phyloP scores from a whole-genome alignment of 371 early-diverging fungal genomes.

The Umbelopsis sp. region DNA sequence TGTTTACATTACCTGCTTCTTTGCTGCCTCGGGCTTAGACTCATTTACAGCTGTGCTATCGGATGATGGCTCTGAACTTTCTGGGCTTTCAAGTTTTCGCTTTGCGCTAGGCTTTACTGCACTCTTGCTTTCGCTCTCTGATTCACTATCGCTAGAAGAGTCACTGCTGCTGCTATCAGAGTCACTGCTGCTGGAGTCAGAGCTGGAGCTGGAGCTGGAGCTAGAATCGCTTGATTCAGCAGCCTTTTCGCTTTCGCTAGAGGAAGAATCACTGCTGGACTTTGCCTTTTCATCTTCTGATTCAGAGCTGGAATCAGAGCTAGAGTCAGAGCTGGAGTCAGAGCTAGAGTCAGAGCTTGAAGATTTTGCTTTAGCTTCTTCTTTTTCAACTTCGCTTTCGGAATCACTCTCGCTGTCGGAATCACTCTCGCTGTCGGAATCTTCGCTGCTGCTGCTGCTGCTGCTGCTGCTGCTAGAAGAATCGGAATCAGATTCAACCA shows the following conservation, averaged over 20 bases:
- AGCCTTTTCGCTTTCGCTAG: slow-evolving; percentile 28
- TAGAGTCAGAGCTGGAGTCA: background rate
- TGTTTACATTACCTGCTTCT: slow-evolving; percentile 27
- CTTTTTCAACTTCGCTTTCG: slow-evolving; percentile 20
- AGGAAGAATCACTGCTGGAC: slow-evolving; percentile 21
- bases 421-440: slow-evolving; percentile 26
- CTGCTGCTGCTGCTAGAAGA: slow-evolving; percentile 24
- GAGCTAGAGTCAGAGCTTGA: slow-evolving; percentile 24
- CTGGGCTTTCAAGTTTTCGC: slow-evolving; percentile 25
- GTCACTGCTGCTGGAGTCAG: slow-evolving; percentile 30
- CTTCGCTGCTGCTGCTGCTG: slow-evolving; percentile 20
- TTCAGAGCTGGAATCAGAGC: slow-evolving; percentile 28
- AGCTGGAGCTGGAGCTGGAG: slow-evolving; percentile 19
- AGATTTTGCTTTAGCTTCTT: slow-evolving; percentile 28
- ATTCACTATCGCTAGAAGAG: slow-evolving; percentile 25
- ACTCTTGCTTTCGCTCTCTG: slow-evolving; percentile 21
- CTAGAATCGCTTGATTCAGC: slow-evolving; percentile 26
- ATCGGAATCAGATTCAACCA: slow-evolving; percentile 28
- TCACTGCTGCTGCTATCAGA: background rate
- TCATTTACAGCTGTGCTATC: slow-evolving; percentile 22
- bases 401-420: slow-evolving; percentile 22
- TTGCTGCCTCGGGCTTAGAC: slow-evolving; percentile 15
- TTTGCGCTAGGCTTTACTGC: slow-evolving; percentile 27
- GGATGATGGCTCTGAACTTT: slow-evolving; percentile 14
- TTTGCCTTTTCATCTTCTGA: slow-evolving; percentile 23